phyloP scores from a whole-genome alignment of 2,329 filamentous ascomycete species.

The Penicillium rolfsii region DNA sequence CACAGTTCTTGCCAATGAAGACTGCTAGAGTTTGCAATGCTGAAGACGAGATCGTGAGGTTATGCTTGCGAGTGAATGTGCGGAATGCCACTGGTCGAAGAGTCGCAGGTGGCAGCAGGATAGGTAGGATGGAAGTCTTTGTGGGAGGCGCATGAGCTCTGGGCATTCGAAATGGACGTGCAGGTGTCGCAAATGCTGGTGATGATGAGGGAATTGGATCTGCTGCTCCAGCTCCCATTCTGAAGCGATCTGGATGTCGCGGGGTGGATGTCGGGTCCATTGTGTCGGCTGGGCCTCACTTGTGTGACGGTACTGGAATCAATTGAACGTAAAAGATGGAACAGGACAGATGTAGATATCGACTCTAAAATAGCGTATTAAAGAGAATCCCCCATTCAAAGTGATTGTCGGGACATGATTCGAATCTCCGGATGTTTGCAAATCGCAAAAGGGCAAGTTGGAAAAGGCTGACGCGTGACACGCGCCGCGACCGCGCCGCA shows the following conservation, averaged over 20 bases:
- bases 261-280: constrained; percentile 30
- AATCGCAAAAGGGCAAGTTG: constrained; percentile 4
- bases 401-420: background rate
- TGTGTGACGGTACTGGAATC: background rate
- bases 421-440: background rate
- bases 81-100: constrained; percentile 89
- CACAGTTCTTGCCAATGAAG: constrained; percentile 92
- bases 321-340: background rate
- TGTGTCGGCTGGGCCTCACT: constrained; percentile 1
- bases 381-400: background rate
- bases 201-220: constrained; percentile 83
- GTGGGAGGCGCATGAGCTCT: constrained; percentile 55
- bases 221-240: constrained; percentile 34
- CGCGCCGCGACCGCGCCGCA: constrained; percentile 25
- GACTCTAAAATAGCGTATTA: background rate
- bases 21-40: constrained; percentile 81
- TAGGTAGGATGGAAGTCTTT: constrained; percentile 73
- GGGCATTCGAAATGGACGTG: constrained; percentile 65
- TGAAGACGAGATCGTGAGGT: constrained; percentile 84
- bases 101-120: constrained; percentile 83
- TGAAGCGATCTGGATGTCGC: constrained; percentile 29
- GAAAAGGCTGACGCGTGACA: constrained; percentile 23
- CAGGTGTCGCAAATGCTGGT: constrained; percentile 84
- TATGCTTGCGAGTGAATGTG: constrained; percentile 97
- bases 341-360: too few species aligned